These are phyloP conservation scores for Vitis rupestris DNA, from an alignment of 164 flowering plant genomes.

Conservation along the genomic window DNA sequence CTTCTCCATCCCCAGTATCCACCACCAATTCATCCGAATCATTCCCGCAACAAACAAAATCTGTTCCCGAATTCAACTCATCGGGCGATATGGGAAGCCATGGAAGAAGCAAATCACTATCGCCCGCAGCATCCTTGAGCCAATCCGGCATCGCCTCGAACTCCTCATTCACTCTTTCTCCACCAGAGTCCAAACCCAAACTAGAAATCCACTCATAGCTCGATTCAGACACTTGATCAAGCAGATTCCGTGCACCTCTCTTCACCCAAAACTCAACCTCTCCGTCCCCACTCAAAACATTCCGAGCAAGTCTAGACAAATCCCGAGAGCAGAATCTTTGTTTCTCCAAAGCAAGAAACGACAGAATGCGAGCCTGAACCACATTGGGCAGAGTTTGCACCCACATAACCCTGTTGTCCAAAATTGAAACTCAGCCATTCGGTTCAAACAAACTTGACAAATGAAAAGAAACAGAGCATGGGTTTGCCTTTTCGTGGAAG, in stretches of 20 bases:
- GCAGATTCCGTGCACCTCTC: constrained; percentile 64
- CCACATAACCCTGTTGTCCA: constrained; percentile 48
- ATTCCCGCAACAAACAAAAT: constrained; percentile 4
- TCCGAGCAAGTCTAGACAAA: constrained; percentile 39
- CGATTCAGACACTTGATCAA: constrained; percentile 45
- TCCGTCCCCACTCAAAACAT: constrained; percentile 28
- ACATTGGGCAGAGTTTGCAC: constrained; percentile 59
- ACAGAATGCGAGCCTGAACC: constrained; percentile 60
- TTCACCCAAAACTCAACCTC: constrained; percentile 73
- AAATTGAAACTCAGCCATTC: background rate
- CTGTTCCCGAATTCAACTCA: constrained; percentile 24
- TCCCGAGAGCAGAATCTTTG: constrained; percentile 40
- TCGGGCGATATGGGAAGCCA: constrained; percentile 61
- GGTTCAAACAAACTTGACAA: background rate
- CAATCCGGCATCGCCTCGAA: constrained; percentile 55
- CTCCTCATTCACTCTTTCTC: constrained; percentile 37
- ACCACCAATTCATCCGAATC: constrained; percentile 12
- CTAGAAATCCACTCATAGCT: constrained; percentile 29
- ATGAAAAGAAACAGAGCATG: background rate
- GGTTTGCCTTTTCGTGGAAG: constrained; percentile 28
- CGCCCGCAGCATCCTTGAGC: constrained; percentile 30
- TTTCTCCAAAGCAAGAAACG: constrained; percentile 54
- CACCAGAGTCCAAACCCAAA: constrained; percentile 34
- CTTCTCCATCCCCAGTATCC: constrained; percentile 23
- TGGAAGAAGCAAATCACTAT: constrained; percentile 41